phyloP scores from a whole-genome alignment of 1,284 basidiomycete genomes.

The Mycena sp. region DNA sequence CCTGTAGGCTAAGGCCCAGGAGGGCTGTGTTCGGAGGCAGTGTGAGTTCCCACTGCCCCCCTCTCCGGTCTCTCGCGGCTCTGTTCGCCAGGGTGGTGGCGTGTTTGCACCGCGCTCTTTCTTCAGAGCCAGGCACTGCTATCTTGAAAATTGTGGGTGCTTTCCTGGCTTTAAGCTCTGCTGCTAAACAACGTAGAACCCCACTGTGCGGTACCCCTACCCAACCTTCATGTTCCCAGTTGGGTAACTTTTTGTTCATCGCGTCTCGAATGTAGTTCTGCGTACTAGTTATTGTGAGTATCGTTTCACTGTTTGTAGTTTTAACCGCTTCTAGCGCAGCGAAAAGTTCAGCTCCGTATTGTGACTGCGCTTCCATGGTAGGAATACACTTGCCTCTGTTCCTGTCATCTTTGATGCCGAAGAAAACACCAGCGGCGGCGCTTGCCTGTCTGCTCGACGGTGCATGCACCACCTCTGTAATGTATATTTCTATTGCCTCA shows the following conservation, averaged over 20 bases:
- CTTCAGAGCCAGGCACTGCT: neutral
- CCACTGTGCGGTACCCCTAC: neutral
- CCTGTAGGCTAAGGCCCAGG: neutral
- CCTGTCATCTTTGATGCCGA: neutral
- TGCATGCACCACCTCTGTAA: too few relatives aligned
- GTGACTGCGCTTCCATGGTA: neutral
- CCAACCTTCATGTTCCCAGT: neutral
- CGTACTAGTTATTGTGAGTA: neutral
- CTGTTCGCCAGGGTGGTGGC: neutral
- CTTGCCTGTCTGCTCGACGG: too few relatives aligned
- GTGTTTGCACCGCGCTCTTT: neutral
- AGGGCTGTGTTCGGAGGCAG: neutral
- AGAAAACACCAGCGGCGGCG: neutral
- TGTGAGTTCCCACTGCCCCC: neutral
- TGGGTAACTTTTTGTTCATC: neutral
- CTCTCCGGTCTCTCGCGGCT: neutral
- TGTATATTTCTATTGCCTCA: too few relatives aligned
- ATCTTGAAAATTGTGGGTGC: neutral
- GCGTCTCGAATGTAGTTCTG: neutral
- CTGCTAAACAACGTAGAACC: neutral
- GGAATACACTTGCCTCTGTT: neutral
- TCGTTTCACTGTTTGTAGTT: neutral
- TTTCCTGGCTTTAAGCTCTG: neutral
- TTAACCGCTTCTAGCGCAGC: neutral
- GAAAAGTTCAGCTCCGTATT: neutral